phyloP scores from a whole-genome alignment of 2,329 filamentous ascomycete genomes.

The Xylaria sp. region DNA sequence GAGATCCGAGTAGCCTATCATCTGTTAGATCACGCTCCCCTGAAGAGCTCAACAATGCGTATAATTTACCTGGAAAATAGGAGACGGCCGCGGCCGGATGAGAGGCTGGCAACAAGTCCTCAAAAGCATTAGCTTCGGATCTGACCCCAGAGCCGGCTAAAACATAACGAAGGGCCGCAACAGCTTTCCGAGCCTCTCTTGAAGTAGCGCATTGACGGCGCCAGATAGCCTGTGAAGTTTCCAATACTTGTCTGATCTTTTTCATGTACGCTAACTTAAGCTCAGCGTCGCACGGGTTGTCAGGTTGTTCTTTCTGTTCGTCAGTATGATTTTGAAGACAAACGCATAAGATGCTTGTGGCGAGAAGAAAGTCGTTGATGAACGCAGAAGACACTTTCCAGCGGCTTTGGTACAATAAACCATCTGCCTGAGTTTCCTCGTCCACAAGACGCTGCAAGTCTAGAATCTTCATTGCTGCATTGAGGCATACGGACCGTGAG shows the following conservation, averaged over 20 bases:
- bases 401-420: too few relatives aligned
- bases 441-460: too few relatives aligned
- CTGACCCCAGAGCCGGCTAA: background rate
- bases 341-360: too few relatives aligned
- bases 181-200: constrained; percentile 10
- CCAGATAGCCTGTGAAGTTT: constrained; percentile 14
- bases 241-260: constrained; percentile 13
- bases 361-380: too few relatives aligned
- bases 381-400: too few relatives aligned
- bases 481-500: too few relatives aligned
- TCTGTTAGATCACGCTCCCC: background rate
- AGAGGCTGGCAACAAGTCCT: background rate
- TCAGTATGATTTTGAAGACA: too few relatives aligned
- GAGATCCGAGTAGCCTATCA: background rate
- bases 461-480: too few relatives aligned
- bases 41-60: too few relatives aligned
- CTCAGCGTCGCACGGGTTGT: background rate
- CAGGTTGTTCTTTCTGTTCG: too few relatives aligned
- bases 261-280: background rate
- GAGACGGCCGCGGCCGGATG: background rate
- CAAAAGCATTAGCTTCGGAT: background rate
- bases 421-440: too few relatives aligned
- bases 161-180: constrained; percentile 16
- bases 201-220: constrained; percentile 14
- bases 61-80: constrained; percentile 1